Percentiles rank a stretch among this genome's conserved stretches.
phyloP scores from a whole-genome alignment of 1,284 basidiomycete genomes.

The Singerocomus inundabilis region DNA sequence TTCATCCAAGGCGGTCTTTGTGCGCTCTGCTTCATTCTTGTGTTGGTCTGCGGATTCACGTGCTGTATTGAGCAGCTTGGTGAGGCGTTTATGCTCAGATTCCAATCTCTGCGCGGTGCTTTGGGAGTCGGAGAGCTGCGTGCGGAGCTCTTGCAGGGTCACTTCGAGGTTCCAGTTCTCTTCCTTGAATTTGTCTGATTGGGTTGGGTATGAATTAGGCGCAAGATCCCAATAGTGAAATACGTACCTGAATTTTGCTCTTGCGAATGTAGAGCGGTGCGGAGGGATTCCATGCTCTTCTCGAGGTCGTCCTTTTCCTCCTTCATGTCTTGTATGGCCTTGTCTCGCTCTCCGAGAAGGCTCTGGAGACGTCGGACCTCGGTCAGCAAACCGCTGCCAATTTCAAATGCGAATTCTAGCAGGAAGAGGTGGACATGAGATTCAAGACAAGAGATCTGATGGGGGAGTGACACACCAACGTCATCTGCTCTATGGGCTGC shows the following conservation, averaged over 20 bases:
- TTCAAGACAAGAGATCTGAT: slow-evolving; percentile 8
- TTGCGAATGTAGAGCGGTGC: slow-evolving; percentile 68
- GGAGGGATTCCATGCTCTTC: slow-evolving; percentile 68
- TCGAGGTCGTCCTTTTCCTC: slow-evolving; percentile 87
- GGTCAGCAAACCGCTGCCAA: slow-evolving; percentile 84
- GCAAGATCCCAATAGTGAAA: neutral
- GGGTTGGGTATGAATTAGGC: slow-evolving; percentile 1
- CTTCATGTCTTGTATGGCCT: slow-evolving; percentile 81
- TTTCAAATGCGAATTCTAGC: slow-evolving; percentile 92
- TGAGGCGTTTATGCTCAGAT: slow-evolving; percentile 79
- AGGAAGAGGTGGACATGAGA: slow-evolving; percentile 21
- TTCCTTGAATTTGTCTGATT: slow-evolving; percentile 83
- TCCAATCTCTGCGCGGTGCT: slow-evolving; percentile 70
- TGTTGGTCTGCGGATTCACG: slow-evolving; percentile 82
- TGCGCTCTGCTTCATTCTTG: slow-evolving; percentile 83
- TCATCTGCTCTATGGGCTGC: slow-evolving; percentile 82
- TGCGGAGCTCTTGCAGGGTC: slow-evolving; percentile 81
- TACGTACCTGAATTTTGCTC: slow-evolving; percentile 74
- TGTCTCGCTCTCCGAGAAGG: slow-evolving; percentile 84
- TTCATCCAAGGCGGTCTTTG: slow-evolving; percentile 65
- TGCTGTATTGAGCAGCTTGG: slow-evolving; percentile 68
- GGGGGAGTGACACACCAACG: slow-evolving; percentile 54
- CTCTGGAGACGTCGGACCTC: slow-evolving; percentile 89
- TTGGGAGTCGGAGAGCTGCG: slow-evolving; percentile 69
- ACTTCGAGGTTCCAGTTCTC: slow-evolving; percentile 99